phyloP scores from a whole-genome alignment of 2,329 filamentous ascomycete genomes.

The Cercospora brassicicola region DNA sequence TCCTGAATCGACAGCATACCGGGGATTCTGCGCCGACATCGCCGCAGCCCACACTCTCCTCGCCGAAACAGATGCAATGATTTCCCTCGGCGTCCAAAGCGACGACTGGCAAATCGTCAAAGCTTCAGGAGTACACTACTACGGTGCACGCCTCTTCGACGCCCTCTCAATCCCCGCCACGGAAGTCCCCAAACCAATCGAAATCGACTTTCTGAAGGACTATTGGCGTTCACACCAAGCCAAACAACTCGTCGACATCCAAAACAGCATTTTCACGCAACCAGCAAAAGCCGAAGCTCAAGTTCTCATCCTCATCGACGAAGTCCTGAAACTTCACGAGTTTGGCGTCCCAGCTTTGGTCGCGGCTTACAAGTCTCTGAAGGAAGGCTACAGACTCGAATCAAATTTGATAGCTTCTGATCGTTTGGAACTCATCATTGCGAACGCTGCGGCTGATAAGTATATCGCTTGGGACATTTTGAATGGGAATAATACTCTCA shows the following conservation, averaged over 20 bases:
- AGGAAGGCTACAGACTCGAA: conserved; percentile 20
- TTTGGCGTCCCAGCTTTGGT: conserved; percentile 14
- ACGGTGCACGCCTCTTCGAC: conserved; percentile 12
- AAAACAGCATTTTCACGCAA: neutral
- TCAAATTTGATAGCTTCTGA: conserved; percentile 10
- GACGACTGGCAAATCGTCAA: conserved; percentile 16
- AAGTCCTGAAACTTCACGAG: conserved; percentile 19
- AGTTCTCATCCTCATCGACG: conserved; percentile 17
- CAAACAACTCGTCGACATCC: conserved; percentile 7
- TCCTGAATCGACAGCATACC: neutral
- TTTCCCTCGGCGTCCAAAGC: neutral
- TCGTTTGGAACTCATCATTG: conserved; percentile 16
- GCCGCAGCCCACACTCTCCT: neutral
- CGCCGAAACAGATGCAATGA: neutral
- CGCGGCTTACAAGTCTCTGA: conserved; percentile 3
- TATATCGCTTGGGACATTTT: conserved; percentile 23
- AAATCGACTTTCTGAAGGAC: neutral
- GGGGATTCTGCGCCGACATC: neutral
- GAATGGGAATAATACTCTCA: conserved; percentile 1
- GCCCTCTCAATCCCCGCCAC: conserved; percentile 5
- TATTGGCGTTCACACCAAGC: conserved; percentile 22
- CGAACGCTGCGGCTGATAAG: conserved; percentile 16
- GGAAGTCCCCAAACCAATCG: neutral
- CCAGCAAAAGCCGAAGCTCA: conserved; percentile 18
- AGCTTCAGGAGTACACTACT: conserved; percentile 1